Conservation (phyloP, 2,329 filamentous ascomycete genomes). For the Dactylellina cionopaga region DNA sequence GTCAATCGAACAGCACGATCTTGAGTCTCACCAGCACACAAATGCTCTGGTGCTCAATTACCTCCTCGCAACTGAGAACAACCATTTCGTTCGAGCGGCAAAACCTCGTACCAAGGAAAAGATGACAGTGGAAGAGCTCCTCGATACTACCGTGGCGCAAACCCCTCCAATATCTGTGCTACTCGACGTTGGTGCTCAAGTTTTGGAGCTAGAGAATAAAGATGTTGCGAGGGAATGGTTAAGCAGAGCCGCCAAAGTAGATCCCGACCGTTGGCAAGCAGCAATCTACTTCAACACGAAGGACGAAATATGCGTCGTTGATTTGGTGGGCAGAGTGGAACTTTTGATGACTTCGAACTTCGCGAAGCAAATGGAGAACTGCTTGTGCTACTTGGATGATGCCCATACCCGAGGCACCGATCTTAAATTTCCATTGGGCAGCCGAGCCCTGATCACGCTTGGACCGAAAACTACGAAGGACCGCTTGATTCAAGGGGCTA, state of each 20-base stretch:
- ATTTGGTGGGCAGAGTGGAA: slow-evolving; percentile 64
- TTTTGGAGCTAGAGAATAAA: slow-evolving; percentile 71
- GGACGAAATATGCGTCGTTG: slow-evolving; percentile 68
- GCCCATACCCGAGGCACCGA: slow-evolving; percentile 77
- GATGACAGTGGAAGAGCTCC: slow-evolving; percentile 60
- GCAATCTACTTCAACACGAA: slow-evolving; percentile 69
- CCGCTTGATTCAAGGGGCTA: slow-evolving; percentile 74
- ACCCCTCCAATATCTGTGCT: slow-evolving; percentile 67
- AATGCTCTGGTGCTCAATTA: slow-evolving; percentile 73
- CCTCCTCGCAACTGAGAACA: slow-evolving; percentile 68
- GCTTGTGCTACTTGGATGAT: slow-evolving; percentile 76
- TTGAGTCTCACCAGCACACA: slow-evolving; percentile 69
- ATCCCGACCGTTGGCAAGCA: slow-evolving; percentile 57
- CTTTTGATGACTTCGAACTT: slow-evolving; percentile 70
- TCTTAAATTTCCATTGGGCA: slow-evolving; percentile 69
- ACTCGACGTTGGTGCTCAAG: slow-evolving; percentile 76
- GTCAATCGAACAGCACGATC: slow-evolving; percentile 67
- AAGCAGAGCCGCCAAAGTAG: background rate
- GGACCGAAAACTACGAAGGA: slow-evolving; percentile 75
- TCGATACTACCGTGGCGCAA: slow-evolving; percentile 63
- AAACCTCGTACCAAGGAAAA: slow-evolving; percentile 16
- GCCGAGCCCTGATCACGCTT: slow-evolving; percentile 74
- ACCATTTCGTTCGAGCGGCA: slow-evolving; percentile 42
- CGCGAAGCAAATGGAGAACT: slow-evolving; percentile 67
- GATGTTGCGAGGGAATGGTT: slow-evolving; percentile 69